Evolutionary conservation across 306 rosid species (phyloP).

Genomic region (Elaeagnus macrophylla): DNA sequence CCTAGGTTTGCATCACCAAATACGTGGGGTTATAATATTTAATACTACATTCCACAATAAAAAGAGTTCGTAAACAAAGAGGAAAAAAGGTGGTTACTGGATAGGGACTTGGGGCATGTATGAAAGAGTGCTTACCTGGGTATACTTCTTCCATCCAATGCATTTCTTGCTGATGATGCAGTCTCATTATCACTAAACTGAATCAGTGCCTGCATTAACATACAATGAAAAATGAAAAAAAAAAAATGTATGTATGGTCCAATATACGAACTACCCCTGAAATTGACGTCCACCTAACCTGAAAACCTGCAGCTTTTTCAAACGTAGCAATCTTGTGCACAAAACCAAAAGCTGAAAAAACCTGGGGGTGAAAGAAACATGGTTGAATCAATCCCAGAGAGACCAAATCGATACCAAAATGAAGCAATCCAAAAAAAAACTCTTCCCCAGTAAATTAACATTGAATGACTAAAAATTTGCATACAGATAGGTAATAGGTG

Average conservation of each 20-base stretch:
- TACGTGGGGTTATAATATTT: conserved; percentile 6
- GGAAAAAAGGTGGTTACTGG: background rate
- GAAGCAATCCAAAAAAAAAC: conserved; percentile 3
- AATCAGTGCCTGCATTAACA: conserved; percentile 62
- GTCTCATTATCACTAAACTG: conserved; percentile 79
- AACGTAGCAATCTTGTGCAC: conserved; percentile 88
- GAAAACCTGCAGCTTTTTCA: conserved; percentile 93
- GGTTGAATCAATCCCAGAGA: conserved; percentile 12
- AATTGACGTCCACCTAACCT: conserved; percentile 33
- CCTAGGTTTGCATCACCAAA: conserved; percentile 21
- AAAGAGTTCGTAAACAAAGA: conserved; percentile 1
- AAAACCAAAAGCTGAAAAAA: conserved; percentile 85
- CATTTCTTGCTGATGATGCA: conserved; percentile 75
- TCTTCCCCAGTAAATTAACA: conserved; percentile 21
- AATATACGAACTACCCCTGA: conserved; percentile 9
- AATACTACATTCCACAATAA: conserved; percentile 10
- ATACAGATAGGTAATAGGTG: conserved; percentile 57
- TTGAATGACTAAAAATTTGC: conserved; percentile 30
- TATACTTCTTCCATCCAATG: conserved; percentile 91
- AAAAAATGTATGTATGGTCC: conserved; percentile 2
- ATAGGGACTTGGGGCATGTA: conserved; percentile 3
- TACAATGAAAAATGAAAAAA: conserved; percentile 12
- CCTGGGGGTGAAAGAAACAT: conserved; percentile 29
- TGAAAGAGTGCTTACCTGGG: conserved; percentile 50
- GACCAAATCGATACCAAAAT: conserved; percentile 11